phyloP scores from a whole-genome alignment of 306 rosid species.

The Comarum palustre region DNA sequence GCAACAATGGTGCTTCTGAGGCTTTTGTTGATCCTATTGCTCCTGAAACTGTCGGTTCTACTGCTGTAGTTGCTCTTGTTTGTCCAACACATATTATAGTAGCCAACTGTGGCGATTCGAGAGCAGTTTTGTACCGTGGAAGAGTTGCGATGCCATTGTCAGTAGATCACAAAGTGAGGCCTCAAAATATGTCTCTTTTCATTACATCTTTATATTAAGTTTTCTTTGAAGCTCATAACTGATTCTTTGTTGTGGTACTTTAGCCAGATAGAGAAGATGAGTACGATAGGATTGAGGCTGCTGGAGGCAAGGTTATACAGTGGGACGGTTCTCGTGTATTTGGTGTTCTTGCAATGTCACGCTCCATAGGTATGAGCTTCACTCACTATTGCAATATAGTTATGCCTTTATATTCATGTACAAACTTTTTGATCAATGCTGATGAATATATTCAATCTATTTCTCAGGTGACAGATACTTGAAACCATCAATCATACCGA shows the following conservation, averaged over 20 bases:
- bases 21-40: slow-evolving; percentile 40
- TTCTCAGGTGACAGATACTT: slow-evolving; percentile 68
- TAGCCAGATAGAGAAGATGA: slow-evolving; percentile 86
- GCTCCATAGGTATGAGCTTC: slow-evolving; percentile 65
- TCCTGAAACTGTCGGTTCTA: slow-evolving; percentile 79
- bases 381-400: not conserved
- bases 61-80: slow-evolving; percentile 71
- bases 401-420: not conserved
- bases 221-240: slow-evolving; percentile 7
- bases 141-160: slow-evolving; percentile 65
- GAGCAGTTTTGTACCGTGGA: slow-evolving; percentile 76
- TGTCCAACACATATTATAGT: slow-evolving; percentile 55
- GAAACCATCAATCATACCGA: slow-evolving; percentile 78
- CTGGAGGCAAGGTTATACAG: slow-evolving; percentile 77
- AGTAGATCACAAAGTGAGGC: slow-evolving; percentile 72
- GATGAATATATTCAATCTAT: not conserved
- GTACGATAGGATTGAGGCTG: slow-evolving; percentile 68
- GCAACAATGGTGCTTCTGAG: slow-evolving; percentile 26
- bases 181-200: slow-evolving; percentile 14
- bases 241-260: slow-evolving; percentile 16
- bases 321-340: slow-evolving; percentile 77
- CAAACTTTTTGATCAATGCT: not conserved
- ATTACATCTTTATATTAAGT: not conserved
- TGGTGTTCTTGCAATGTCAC: slow-evolving; percentile 86
- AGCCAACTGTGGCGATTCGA: slow-evolving; percentile 81